Percentiles rank a stretch among this genome's conserved stretches.
These are phyloP conservation scores for Juncus effusus DNA, from an alignment of 176 grass and related monocot species.

Conservation along the genomic window DNA sequence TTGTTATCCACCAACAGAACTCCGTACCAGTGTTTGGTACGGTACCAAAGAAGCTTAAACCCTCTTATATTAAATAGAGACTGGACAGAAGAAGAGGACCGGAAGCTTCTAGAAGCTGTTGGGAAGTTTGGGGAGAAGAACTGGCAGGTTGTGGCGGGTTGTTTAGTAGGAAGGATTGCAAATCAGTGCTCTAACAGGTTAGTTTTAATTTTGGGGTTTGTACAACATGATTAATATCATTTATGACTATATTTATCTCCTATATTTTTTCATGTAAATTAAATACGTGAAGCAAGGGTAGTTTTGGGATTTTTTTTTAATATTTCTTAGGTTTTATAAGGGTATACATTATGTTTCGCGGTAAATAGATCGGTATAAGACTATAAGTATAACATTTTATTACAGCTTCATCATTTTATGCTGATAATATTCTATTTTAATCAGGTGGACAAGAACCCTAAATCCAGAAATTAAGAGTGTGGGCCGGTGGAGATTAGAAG, in stretches of 20 bases:
- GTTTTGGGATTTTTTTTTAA: too few relatives aligned
- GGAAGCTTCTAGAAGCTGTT: conserved; percentile 54
- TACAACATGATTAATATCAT: neutral
- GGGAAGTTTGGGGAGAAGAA: conserved; percentile 66
- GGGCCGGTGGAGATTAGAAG: conserved; percentile 80
- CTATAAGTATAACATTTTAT: too few relatives aligned
- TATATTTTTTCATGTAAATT: neutral
- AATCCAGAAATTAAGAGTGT: conserved; percentile 65
- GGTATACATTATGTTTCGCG: too few relatives aligned
- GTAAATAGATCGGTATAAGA: too few relatives aligned
- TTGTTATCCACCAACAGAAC: conserved; percentile 67
- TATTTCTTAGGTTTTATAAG: too few relatives aligned
- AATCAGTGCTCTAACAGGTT: conserved; percentile 90
- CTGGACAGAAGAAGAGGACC: conserved; percentile 87
- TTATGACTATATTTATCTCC: neutral
- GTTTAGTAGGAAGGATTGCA: conserved; percentile 59
- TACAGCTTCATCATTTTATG: neutral
- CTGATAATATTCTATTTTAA: conserved; percentile 5
- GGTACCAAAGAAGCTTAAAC: conserved; percentile 95
- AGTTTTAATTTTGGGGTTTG: conserved; percentile 3
- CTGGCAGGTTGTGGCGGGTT: conserved; percentile 82
- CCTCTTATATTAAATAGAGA: conserved; percentile 79
- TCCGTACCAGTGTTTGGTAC: conserved; percentile 85
- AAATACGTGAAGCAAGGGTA: neutral
- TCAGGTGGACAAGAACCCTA: conserved; percentile 77